Evolutionary conservation across 805 yeast species (phyloP).

Genomic region (Wickerhamiella hasegawae): DNA sequence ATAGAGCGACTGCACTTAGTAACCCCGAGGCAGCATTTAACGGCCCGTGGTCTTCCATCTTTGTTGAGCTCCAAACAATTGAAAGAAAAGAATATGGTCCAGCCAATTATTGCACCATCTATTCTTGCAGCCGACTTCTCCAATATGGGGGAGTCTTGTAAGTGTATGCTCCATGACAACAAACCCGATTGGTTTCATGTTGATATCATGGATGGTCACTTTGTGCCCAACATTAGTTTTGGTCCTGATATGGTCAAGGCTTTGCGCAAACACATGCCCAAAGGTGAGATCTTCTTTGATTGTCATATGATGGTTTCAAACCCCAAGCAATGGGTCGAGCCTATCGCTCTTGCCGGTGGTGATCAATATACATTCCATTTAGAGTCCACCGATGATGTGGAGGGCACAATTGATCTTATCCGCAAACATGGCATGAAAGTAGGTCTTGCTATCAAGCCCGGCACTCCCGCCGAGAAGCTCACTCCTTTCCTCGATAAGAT

Average conservation of each 20-base stretch:
- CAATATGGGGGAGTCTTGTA: slow-evolving; percentile 75
- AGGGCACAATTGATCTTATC: slow-evolving; percentile 57
- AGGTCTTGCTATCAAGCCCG: slow-evolving; percentile 89
- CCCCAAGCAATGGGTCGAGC: slow-evolving; percentile 90
- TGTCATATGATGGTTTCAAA: slow-evolving; percentile 95
- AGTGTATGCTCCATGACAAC: slow-evolving; percentile 54
- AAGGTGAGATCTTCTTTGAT: slow-evolving; percentile 56
- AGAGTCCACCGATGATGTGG: slow-evolving; percentile 68
- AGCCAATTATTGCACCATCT: slow-evolving; percentile 63
- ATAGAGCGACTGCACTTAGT: no score
- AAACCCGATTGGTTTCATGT: slow-evolving; percentile 96
- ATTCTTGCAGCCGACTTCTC: slow-evolving; percentile 84
- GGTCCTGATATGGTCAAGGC: slow-evolving; percentile 82
- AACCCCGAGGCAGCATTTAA: no score
- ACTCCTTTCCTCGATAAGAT: slow-evolving; percentile 57
- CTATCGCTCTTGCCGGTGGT: slow-evolving; percentile 85
- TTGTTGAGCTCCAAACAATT: no score
- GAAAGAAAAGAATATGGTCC: no score
- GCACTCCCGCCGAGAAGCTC: slow-evolving; percentile 72
- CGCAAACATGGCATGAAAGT: slow-evolving; percentile 75
- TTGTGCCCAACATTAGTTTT: slow-evolving; percentile 88
- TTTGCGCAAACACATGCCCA: slow-evolving; percentile 63
- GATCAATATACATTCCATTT: slow-evolving; percentile 93
- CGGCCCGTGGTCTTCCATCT: no score
- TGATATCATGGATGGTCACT: slow-evolving; percentile 98